These are phyloP conservation scores for Diaporthe capsici DNA, from an alignment of 2,329 filamentous ascomycete genomes.

Conservation along the genomic window DNA sequence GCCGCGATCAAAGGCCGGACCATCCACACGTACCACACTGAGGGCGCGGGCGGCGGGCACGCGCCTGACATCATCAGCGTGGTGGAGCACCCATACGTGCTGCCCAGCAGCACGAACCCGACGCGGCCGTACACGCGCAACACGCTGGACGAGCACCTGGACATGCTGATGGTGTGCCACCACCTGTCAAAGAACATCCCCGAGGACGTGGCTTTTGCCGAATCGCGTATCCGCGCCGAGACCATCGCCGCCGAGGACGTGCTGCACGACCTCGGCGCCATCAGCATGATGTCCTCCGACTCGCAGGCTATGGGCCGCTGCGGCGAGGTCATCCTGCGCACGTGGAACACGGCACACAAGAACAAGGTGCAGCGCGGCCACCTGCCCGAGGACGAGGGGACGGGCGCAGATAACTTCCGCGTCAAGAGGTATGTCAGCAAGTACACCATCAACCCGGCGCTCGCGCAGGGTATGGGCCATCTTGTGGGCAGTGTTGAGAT, in stretches of 20 bases:
- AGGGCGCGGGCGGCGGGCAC: slow-evolving; percentile 94
- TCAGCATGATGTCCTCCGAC: slow-evolving; percentile 97
- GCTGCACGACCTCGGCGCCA: slow-evolving; percentile 92
- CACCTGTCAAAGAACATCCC: slow-evolving; percentile 93
- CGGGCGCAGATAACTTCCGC: slow-evolving; percentile 88
- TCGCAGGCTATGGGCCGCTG: slow-evolving; percentile 97
- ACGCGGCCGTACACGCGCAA: slow-evolving; percentile 92
- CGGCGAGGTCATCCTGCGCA: slow-evolving; percentile 91
- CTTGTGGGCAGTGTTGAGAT: slow-evolving; percentile 89
- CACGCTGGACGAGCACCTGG: slow-evolving; percentile 94
- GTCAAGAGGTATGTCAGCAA: slow-evolving; percentile 96
- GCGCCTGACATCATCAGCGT: slow-evolving; percentile 96
- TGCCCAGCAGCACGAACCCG: slow-evolving; percentile 92
- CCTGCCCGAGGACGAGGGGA: slow-evolving; percentile 82
- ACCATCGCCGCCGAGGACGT: slow-evolving; percentile 98
- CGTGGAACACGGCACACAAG: slow-evolving; percentile 98
- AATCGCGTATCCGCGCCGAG: slow-evolving; percentile 93
- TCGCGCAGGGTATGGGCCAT: slow-evolving; percentile 92
- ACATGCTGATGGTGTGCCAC: slow-evolving; percentile 99
- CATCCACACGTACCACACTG: slow-evolving; percentile 97
- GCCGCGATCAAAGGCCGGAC: slow-evolving; percentile 87
- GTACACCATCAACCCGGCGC: slow-evolving; percentile 94
- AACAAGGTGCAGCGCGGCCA: slow-evolving; percentile 89
- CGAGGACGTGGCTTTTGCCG: slow-evolving; percentile 95
- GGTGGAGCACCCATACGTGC: slow-evolving; percentile 88